Conservation (phyloP, 2,329 filamentous ascomycete species). For the Nothophaeocryptopus gaeumannii region DNA sequence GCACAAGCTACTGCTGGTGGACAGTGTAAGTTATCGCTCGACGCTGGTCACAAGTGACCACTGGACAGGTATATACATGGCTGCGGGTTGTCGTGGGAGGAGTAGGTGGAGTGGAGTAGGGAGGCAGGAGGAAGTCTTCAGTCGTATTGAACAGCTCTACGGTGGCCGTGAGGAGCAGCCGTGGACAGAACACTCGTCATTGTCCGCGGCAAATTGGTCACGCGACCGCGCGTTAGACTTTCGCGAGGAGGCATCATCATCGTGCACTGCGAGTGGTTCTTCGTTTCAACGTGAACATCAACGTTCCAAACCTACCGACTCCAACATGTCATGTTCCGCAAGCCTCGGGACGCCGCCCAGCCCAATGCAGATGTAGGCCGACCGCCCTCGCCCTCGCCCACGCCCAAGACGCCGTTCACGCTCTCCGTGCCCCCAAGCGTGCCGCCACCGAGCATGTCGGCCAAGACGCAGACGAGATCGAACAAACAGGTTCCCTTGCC, state of each 20-base stretch:
- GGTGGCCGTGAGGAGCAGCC: background rate
- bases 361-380: slow-evolving; percentile 43
- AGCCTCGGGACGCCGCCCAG: slow-evolving; percentile 46
- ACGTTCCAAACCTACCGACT: too few species aligned
- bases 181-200: too few species aligned
- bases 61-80: too few species aligned
- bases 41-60: too few species aligned
- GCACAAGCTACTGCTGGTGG: too few species aligned
- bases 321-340: slow-evolving; percentile 50
- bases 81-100: too few species aligned
- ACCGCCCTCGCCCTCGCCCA: slow-evolving; percentile 50
- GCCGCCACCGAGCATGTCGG: slow-evolving; percentile 32
- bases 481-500: slow-evolving; percentile 28
- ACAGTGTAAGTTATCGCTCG: too few species aligned
- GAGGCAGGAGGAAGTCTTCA: background rate
- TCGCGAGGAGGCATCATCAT: too few species aligned
- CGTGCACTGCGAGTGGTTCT: background rate
- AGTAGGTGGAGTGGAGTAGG: too few species aligned
- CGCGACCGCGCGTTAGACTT: background rate
- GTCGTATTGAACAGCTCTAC: background rate
- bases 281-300: background rate
- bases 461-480: slow-evolving; percentile 26
- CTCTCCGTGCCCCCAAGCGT: slow-evolving; percentile 32
- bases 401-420: slow-evolving; percentile 31
- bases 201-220: background rate